Base-by-base conservation (phyloP, 2,329 filamentous ascomycete species). In the Arthrobotrys pseudoclavata region DNA sequence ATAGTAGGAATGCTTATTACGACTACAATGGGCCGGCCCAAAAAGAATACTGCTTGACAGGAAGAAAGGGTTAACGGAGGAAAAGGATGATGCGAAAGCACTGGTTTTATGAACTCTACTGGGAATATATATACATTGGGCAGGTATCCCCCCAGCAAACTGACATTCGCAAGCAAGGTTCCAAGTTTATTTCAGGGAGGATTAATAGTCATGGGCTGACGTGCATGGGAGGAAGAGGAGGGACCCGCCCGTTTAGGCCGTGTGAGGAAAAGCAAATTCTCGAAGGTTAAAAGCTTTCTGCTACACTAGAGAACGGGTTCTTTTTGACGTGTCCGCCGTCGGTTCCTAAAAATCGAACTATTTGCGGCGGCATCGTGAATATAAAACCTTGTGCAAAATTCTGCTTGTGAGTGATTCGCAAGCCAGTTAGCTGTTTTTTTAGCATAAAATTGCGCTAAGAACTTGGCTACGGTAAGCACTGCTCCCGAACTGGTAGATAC, bases 131-230 rank as follows among this genome's bases (percentile, higher is more conserved):
- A 74, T 68, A 67, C 57, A 74, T 61, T 47, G 45, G 61, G 62
- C 20, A 66, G 60, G 69, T 64, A 72, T 47, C 37, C 47, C 34
- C 60, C 69, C 50, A 22, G 40, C 13, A 18, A 47, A 68, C 48
- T 61, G 62, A 42, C 40, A 68, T 29, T 74, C 20, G 52, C 48
- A 64, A 66, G 66, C 60, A 63, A 42, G 53, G 62, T 66, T 62
- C 52, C 52, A 72, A 52, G 62, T 67, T 67, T 74, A 74, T 68
- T 74, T 74, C 69, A 74, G 62, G 69, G 69, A 74, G 69, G 62
- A 42, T n/a, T 26, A 72, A 48, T 70, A 60, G 61, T 60, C 45
- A 61, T 62, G 67, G 31, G 67, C 67, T 70, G n/a, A 66, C 69
- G 45, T 64, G 60, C 60, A 71, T 61, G 60, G 68, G 60, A 64